A percentile compares a stretch with the other conserved stretches of the same genome.
These are phyloP conservation scores for Hypoxylon fragiforme DNA, from an alignment of 495 filamentous ascomycete species.

Conservation along the genomic window DNA sequence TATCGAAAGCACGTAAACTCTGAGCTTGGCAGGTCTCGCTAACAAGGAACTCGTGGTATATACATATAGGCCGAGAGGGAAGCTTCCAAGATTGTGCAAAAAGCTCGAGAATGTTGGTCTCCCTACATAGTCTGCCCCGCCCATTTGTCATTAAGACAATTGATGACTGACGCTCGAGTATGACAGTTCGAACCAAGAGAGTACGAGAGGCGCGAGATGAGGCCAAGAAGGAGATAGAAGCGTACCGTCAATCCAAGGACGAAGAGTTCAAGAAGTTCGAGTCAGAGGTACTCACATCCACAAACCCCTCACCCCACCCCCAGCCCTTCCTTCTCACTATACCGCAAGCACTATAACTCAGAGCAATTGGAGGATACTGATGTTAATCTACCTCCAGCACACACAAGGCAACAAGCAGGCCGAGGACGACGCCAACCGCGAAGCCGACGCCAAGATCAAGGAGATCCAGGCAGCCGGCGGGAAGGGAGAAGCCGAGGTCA, in stretches of 20 bases:
- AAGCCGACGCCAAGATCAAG: constrained; percentile 77
- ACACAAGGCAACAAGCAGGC: constrained; percentile 84
- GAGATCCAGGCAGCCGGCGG: constrained; percentile 80
- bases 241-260: constrained; percentile 87
- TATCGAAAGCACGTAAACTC: not conserved
- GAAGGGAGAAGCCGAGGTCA: constrained; percentile 76
- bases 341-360: not conserved
- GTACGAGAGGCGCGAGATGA: constrained; percentile 94
- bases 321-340: not conserved
- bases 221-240: constrained; percentile 97
- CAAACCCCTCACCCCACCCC: not conserved
- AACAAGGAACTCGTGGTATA: constrained; percentile 41
- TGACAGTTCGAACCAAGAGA: constrained; percentile 95
- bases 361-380: not conserved
- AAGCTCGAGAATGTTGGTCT: constrained; percentile 58
- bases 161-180: too few species aligned
- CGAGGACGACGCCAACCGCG: constrained; percentile 81
- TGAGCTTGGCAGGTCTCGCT: constrained; percentile 4
- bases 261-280: constrained; percentile 95
- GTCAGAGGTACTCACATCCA: constrained; percentile 73
- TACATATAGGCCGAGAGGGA: constrained; percentile 87
- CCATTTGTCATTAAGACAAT: too few species aligned
- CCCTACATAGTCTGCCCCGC: too few species aligned
- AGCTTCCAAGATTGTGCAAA: constrained; percentile 98
- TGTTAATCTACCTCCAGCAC: constrained; percentile 63